phyloP scores from a whole-genome alignment of 768 basidiomycete genomes.

The Leccinum subgranulosum region DNA sequence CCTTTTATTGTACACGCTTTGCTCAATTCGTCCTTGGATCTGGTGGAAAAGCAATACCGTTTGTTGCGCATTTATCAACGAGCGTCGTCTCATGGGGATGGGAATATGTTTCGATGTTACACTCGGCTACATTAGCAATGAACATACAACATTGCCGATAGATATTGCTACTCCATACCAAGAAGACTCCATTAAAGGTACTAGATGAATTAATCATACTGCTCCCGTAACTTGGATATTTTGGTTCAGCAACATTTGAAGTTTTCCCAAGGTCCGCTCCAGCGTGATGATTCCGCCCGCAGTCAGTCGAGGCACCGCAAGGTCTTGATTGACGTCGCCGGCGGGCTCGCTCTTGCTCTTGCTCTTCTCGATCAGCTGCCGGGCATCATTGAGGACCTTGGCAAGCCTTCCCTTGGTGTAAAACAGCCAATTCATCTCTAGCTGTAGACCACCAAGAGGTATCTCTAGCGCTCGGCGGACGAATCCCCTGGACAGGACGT shows the following conservation, averaged over 20 bases:
- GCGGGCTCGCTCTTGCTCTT: conserved; percentile 37
- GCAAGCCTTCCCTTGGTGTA: conserved; percentile 57
- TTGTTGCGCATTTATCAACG: conserved; percentile 9
- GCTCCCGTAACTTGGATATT: conserved; percentile 8
- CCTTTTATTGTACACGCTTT: conserved; percentile 16
- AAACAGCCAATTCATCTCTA: conserved; percentile 76
- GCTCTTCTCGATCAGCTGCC: conserved; percentile 67
- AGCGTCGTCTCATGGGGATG: not conserved
- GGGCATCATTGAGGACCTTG: conserved; percentile 65
- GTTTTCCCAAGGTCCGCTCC: conserved; percentile 67
- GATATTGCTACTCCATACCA: conserved; percentile 23
- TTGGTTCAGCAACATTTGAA: conserved; percentile 44
- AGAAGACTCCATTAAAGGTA: conserved; percentile 14
- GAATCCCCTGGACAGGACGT: conserved; percentile 85
- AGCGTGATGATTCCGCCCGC: conserved; percentile 77
- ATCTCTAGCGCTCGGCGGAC: conserved; percentile 85
- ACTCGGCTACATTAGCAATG: conserved; percentile 19
- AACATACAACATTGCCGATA: conserved; percentile 29
- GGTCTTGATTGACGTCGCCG: conserved; percentile 33
- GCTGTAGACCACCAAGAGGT: conserved; percentile 66
- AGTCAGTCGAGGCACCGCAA: conserved; percentile 72
- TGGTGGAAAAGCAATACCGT: conserved; percentile 1
- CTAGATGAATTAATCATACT: conserved; percentile 15
- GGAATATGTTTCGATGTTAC: conserved; percentile 4
- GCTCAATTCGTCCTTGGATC: not conserved